Evolutionary conservation across 2,329 filamentous ascomycete species (phyloP), one percentile per base, ranked within the genome.

Genomic region (Sporothrix protearum): DNA sequence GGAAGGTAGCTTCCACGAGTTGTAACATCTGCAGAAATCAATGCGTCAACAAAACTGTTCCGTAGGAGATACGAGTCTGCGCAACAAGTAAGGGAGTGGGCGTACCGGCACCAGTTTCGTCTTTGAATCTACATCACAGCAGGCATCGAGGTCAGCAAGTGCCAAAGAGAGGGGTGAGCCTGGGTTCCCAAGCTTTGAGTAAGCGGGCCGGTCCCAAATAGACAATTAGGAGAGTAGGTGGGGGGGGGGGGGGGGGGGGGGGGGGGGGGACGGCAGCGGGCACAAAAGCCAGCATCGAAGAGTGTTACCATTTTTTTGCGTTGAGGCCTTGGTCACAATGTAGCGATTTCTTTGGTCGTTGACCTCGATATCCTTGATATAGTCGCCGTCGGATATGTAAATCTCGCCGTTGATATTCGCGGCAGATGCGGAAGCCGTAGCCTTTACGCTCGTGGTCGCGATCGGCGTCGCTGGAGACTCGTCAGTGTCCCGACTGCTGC

Each of bases 61-160:
- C 47, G 39, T 36, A 39, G 53, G 47, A n/a, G 30, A 28, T 16
- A 5, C n/a, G 30, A 7, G 25, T 47, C 7, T 28, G 42, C 49
- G 42, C 12, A 33, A 39, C 47, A 30, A 42, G 19, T 12, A 5
- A 53, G 47, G 22, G 59, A 28, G 84, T 81, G 83, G 85, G 89
- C 94, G 90, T 99, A 99, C 96, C 96, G 87, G 96, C 95, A 88
- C 96, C 96, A 90, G 95, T 98, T 79, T 97, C 93, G 86, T 97
- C 95, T 91, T 97, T 97, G n/a, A 79, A 99, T 99, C 96, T 99
- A 94, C 90, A 55, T 53, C 39, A 72, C 28, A 96, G 88, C 89
- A 87, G 91, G 83, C 83, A 33, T 39, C 84, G 87, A 90, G 89
- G 94, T 97, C 89, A 98, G 94, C 93, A 96, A 89, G 89, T 93